Evolutionary conservation across 768 basidiomycete genomes (phyloP), one percentile per base, ranked within the genome.

Genomic region (Ramaria sp.): DNA sequence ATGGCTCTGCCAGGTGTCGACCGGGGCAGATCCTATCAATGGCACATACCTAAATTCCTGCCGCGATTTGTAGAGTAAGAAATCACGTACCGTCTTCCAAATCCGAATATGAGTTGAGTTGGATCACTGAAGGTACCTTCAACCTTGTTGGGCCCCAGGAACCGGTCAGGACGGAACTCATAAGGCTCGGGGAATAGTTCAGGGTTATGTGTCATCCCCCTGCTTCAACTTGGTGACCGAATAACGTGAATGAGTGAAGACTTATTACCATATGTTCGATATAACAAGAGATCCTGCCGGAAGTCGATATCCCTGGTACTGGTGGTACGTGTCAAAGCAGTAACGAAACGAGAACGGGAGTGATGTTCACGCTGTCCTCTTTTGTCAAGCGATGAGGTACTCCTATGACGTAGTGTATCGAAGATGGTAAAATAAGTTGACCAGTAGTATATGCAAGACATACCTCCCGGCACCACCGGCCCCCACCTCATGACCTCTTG

Each of bases 371-470:
- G 27, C 24, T 49, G 62, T 87, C 83, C 60, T 86, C 80, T 64
- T 84, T 78, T 72, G 75, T 82, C 62, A 83, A 61, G 47, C 82
- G 73, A 58, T 86, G 84, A 0, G 84, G 84, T 41, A 86, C 73
- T 55, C 74, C 84, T 84, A 41, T 42, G 53, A 24, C 2, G 27
- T 45, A 54, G 15, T 7, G 49, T 53, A 19, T 42, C 19, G 15
- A 43, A 19, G 42, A 22, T 12, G n/a, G n/a, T 19, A 22, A 19
- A 9, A 43, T 9, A 43, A 3, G 17, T 43, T 22, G 42, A n/a
- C 22, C 15, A 48, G 20, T 46, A n/a, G 17, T 10, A 24, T 43
- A n/a, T 43, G 42, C 11, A 43, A 19, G 22, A 30, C 48, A 59
- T 63, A 80, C 83, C 76, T 10, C 22, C 48, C 13, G 83, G 83